phyloP scores from a whole-genome alignment of 1,284 basidiomycete genomes.

The Gymnopus androsaceus region DNA sequence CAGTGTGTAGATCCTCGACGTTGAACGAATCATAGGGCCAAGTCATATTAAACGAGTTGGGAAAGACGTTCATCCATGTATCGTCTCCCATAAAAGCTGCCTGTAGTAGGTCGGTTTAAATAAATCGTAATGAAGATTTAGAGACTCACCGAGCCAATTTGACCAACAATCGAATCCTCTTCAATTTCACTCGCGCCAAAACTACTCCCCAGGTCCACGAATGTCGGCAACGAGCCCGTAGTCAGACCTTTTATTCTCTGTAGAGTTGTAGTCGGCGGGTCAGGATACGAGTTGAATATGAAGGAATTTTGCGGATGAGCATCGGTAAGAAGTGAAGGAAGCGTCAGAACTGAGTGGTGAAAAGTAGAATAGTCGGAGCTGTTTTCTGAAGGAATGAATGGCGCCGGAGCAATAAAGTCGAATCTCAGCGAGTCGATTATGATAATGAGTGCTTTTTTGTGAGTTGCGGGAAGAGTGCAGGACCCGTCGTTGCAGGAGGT shows the following conservation, averaged over 20 bases:
- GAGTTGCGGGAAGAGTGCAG: conserved; percentile 62
- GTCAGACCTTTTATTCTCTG: conserved; percentile 96
- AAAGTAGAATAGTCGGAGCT: conserved; percentile 49
- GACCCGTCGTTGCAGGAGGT: conserved; percentile 47
- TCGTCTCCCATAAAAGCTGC: conserved; percentile 94
- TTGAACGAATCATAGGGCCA: conserved; percentile 97
- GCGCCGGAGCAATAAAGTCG: conserved; percentile 86
- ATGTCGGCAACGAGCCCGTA: conserved; percentile 94
- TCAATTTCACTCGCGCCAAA: conserved; percentile 85
- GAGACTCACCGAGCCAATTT: conserved; percentile 51
- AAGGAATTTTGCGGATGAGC: conserved; percentile 72
- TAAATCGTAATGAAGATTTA: background rate
- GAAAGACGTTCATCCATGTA: conserved; percentile 93
- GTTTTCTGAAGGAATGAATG: conserved; percentile 44
- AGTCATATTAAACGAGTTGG: conserved; percentile 73
- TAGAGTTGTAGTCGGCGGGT: conserved; percentile 94
- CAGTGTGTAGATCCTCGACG: conserved; percentile 96
- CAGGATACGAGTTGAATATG: conserved; percentile 87
- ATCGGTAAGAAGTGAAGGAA: conserved; percentile 74
- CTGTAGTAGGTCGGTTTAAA: conserved; percentile 28
- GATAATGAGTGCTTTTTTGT: conserved; percentile 80
- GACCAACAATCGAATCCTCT: conserved; percentile 84
- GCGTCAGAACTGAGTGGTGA: conserved; percentile 82
- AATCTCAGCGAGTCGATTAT: conserved; percentile 94
- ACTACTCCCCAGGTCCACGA: conserved; percentile 91